These are phyloP conservation scores for Cryptococcus deneoformans DNA, from an alignment of 1,284 basidiomycete species.

Conservation along the genomic window DNA sequence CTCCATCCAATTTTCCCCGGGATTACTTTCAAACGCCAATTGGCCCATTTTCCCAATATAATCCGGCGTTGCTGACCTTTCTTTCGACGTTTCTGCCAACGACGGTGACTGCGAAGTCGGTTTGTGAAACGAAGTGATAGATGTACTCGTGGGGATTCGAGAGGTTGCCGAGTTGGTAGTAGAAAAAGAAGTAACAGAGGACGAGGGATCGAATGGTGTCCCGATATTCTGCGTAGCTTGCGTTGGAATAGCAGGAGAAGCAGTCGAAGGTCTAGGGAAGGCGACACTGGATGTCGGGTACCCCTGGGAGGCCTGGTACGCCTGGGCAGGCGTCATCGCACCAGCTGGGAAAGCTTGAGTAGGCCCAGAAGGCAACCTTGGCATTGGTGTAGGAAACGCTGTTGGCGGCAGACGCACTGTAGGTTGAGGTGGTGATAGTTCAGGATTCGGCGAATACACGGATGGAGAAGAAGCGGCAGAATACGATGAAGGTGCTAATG, in stretches of 20 bases:
- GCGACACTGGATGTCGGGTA: too few species aligned
- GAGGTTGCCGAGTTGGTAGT: constrained; percentile 5
- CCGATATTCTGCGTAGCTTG: too few species aligned
- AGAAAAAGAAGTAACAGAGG: constrained; percentile 5
- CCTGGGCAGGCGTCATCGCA: constrained; percentile 21
- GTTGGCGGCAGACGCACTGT: constrained; percentile 14
- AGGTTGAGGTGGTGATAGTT: constrained; percentile 14
- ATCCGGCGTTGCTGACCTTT: constrained; percentile 6
- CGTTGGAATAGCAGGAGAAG: too few species aligned
- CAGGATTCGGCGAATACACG: constrained; percentile 29
- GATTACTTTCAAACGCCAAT: constrained; percentile 14
- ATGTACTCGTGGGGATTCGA: constrained; percentile 6
- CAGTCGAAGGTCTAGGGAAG: too few species aligned
- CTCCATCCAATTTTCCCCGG: constrained; percentile 8
- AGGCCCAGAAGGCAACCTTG: background rate
- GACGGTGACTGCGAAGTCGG: constrained; percentile 13
- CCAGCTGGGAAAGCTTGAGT: background rate
- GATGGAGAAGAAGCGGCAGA: constrained; percentile 27
- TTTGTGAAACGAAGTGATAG: constrained; percentile 14
- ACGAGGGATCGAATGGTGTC: constrained; percentile 1
- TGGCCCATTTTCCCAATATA: constrained; percentile 15
- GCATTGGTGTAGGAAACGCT: constrained; percentile 3
- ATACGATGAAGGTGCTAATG: constrained; percentile 31
- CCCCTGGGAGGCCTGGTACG: constrained; percentile 11
- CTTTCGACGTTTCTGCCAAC: background rate